Evolutionary conservation across 139 green algal genomes (phyloP), one percentile per base, ranked within the genome.

Genomic region (Chlorella ohadii): DNA sequence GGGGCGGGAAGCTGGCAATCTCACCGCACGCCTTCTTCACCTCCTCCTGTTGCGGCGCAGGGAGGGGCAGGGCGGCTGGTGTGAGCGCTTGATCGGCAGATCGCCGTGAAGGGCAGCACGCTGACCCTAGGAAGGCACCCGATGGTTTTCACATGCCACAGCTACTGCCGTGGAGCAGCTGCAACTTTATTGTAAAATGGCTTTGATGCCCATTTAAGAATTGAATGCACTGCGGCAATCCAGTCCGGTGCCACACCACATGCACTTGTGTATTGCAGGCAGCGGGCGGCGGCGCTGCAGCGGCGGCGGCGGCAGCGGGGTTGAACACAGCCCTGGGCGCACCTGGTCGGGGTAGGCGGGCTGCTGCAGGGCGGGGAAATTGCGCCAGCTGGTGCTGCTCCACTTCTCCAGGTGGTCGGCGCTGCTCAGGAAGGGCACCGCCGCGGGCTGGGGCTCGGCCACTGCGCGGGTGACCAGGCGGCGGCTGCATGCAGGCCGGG

Each of bases 1-100:
- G 90, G 0, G 97, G 97, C 3, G 97, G 97, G 85, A 95, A 93
- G 22, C 83, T 70, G 2, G 84, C 79, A 33, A 99, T 95, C 76
- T 96, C 86, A 4, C 88, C 81, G 19, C 93, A 72, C 3, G 91
- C 94, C 34, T 90, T 87, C 41, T 88, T 63, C 47, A 98, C 72
- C 47, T 90, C 87, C 2, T 44, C 86, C 73, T 89, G 82, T 36
- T 57, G 39, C 23, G 99, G 88, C 1, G 96, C 95, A 3, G 96
- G 94, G 85, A 94, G 91, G 16, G 82, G 2, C 51, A 13, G 51
- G 11, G 51, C 51, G 15, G 51, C 51, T 59, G 51, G 51, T 13
- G 22, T 59, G 51, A 59, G 51, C 51, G 51, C 19, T 59, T 51
- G 44, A 6, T 16, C 44, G 44, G 44, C 44, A n/a, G n/a, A n/a